A percentile compares a stretch with the other conserved stretches of the same genome.
These are phyloP conservation scores for Lichtheimia ornata DNA, from an alignment of 371 early-diverging fungal genomes.

Conservation along the genomic window DNA sequence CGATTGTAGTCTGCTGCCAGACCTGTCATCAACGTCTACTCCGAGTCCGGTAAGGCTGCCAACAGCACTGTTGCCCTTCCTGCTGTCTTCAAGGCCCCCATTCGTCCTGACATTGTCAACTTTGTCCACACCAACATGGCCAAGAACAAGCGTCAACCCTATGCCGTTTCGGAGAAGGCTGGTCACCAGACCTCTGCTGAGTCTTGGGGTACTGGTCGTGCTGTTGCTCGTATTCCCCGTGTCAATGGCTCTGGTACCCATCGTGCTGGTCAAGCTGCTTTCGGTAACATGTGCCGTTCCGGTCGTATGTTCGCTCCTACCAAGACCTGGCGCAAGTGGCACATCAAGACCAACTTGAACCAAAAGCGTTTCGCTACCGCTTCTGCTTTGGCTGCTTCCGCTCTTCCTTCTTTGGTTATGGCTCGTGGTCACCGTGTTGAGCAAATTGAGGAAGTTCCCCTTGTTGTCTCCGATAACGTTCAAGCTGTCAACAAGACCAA, in stretches of 20 bases:
- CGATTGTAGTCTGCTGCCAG: conserved; percentile 58
- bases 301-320: conserved; percentile 99
- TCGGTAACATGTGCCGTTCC: conserved; percentile 99
- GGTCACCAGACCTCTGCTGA: conserved; percentile 99
- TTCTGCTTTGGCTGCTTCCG: conserved; percentile 98
- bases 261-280: conserved; percentile 99
- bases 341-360: conserved; percentile 97
- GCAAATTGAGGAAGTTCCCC: conserved; percentile 95
- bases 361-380: conserved; percentile 98
- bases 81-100: conserved; percentile 96
- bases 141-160: conserved; percentile 99
- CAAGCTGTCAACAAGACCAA: conserved; percentile 95
- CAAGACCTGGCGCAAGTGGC: conserved; percentile 99
- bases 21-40: conserved; percentile 91
- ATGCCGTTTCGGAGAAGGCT: conserved; percentile 96
- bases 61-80: conserved; percentile 86
- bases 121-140: conserved; percentile 96
- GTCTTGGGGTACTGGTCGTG: conserved; percentile 99
- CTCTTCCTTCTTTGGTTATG: conserved; percentile 93
- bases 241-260: conserved; percentile 98
- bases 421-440: conserved; percentile 99
- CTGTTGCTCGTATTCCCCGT: conserved; percentile 99
- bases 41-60: conserved; percentile 75
- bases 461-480: conserved; percentile 87
- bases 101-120: conserved; percentile 97